Evolutionary conservation across 768 basidiomycete genomes (phyloP), one percentile per base, ranked within the genome.

Genomic region (Russula vinacea): DNA sequence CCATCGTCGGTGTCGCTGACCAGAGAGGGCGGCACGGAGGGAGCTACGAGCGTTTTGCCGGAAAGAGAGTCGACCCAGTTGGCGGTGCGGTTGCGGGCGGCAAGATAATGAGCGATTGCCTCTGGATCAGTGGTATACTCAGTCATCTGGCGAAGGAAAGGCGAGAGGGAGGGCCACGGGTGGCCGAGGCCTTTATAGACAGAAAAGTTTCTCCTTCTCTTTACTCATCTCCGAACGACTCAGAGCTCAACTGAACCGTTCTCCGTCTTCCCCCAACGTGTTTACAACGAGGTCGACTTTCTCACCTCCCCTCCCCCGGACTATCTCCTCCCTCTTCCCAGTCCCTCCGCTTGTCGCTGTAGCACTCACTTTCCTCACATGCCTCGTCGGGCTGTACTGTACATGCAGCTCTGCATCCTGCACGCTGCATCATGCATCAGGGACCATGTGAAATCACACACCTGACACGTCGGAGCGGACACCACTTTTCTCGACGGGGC

Each of bases 61-160:
- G 24, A 78, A 76, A 42, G 70, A 72, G 75, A 73, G 72, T 75
- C 74, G 17, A 91, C 82, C 89, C 89, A 91, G 71, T 80, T 71
- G 32, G 81, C 80, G 5, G 87, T 89, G 55, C 89, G 81, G 32
- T 87, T 81, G 54, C 80, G 82, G 66, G 87, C 77, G 60, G 76
- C 77, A 76, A 83, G 79, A 71, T 80, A 87, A 71, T 84, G 81
- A 56, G 80, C 79, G 52, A 83, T 74, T 53, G 84, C 82, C 66
- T 85, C 82, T 1, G 86, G 81, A 49, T 83, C 83, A 51, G 79
- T 77, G 0, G 81, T 80, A 73, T 85, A 86, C 76, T 86, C 86
- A 60, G 86, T 85, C 87, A 89, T 88, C 56, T n/a, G 42, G 66
- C 56, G 59, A 62, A 66, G 57, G 53, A 70, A 58, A 45, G 56